Base-by-base conservation (phyloP, 2,329 filamentous ascomycete species). In the Lecanicillium sp. region DNA sequence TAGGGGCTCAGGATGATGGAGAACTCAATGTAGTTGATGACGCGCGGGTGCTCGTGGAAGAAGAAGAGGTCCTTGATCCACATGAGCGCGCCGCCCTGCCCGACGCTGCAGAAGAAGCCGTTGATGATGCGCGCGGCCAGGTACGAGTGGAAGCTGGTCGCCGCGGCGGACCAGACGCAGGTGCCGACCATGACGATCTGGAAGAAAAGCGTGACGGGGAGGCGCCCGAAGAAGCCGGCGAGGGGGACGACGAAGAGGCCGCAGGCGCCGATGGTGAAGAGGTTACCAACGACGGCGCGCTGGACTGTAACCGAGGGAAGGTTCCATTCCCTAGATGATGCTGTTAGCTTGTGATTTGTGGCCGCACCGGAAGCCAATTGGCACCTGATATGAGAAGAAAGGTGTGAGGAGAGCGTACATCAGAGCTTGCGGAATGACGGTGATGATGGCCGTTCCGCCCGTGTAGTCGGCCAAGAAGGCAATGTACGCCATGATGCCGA, bases 41-140 rank as follows among this genome's bases (percentile, higher is more conserved):
- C 74, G 19, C 71, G 60, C 1, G 72, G 71, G 29, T 74, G 65
- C 52, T 80, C 71, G 54, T 81, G 78, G 60, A 79, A 78, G 64
- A 78, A 81, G 64, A 78, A 82, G 49, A 79, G 68, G 58, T 81
- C 78, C 46, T 78, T 73, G 57, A 78, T 72, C 56, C 73, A 73
- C 54, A 75, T 72, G 44, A 79, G 63, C 9, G 72, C 73, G 14
- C 67, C 66, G 4, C 64, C 67, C 50, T 73, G 71, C 7, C 61
- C 58, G 7, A 69, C 68, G 4, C 71, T 73, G 27, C 66, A 66
- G 58, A 75, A 75, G 52, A 75, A 69, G 17, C 73, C 68, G 51
- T 70, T 37, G 33, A 37, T 19, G 15, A 37, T 37, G 15, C 33
- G 33, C 19, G 33, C 33, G 19, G 68, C 69, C 63, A 72, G 69